Base-by-base conservation (phyloP, 176 grass and related monocot species). In the Ensete glaucum region DNA sequence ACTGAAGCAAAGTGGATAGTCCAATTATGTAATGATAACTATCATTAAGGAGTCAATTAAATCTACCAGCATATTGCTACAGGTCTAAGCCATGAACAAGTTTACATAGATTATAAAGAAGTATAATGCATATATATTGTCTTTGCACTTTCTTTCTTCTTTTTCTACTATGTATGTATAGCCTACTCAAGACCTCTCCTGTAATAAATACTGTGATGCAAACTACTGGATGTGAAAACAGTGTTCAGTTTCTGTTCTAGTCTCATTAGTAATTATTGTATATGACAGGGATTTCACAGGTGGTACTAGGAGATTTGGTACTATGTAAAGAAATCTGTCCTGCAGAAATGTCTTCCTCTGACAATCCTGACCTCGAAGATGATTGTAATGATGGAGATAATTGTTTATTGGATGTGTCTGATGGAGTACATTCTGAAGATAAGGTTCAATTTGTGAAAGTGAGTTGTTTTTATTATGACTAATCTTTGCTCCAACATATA, bases 301-400 rank as follows among this genome's bases (percentile, higher is more conserved):
- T 93, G 78, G 76, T 93, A 67, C 72, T 91, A 81, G 95, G 95
- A 69, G 95, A 98, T 74, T 82, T 93, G 56, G 86, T 98, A 71
- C 90, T 91, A 80, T 87, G 78, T 76, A 98, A 98, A 85, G 88
- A 91, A 77, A 80, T 52, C 50, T 84, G 22, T 76, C 72, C 63
- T 57, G 77, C 68, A 81, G 82, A 89, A 74, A 64, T 53, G 74
- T 51, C 74, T 77, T 73, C 85, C 23, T 43, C 88, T 53, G 57
- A 82, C 76, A 84, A 54, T 82, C 78, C 63, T 73, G 84, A 91
- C 77, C 62, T 73, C 58, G 84, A 88, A 72, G 73, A 83, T 84
- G 78, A 65, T 75, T 76, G 53, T 70, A 71, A 74, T 89, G 80
- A 86, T 85, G 79, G 71, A 50, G 58, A 66, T 64, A 65, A 65